These are phyloP conservation scores for Penicillium coprophilum DNA, from an alignment of 495 filamentous ascomycete genomes.

Conservation along the genomic window DNA sequence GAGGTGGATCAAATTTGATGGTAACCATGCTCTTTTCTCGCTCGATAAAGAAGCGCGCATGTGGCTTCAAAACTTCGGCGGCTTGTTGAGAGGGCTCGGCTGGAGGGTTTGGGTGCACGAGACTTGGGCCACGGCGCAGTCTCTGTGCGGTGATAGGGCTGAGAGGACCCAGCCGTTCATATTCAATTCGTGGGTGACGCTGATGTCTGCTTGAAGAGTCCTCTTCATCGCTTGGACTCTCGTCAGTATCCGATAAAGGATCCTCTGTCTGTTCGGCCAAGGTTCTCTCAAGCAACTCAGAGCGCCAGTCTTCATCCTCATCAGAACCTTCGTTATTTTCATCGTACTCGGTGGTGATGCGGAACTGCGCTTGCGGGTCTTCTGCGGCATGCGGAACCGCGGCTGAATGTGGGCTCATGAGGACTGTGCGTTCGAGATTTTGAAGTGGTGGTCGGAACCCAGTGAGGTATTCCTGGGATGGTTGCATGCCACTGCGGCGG, in stretches of 20 bases:
- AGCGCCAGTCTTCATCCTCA: slow-evolving; percentile 25
- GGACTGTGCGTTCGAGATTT: slow-evolving; percentile 29
- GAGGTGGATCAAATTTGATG: slow-evolving; percentile 83
- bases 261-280: slow-evolving; percentile 31
- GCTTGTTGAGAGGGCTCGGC: slow-evolving; percentile 21
- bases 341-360: slow-evolving; percentile 52
- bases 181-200: slow-evolving; percentile 22
- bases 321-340: slow-evolving; percentile 43
- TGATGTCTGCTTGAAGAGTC: slow-evolving; percentile 22
- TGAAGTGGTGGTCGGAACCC: slow-evolving; percentile 38
- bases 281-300: slow-evolving; percentile 29
- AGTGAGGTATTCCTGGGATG: slow-evolving; percentile 46
- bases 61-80: slow-evolving; percentile 61
- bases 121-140: slow-evolving; percentile 29
- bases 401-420: slow-evolving; percentile 27
- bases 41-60: slow-evolving; percentile 78
- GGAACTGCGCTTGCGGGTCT: slow-evolving; percentile 42
- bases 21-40: slow-evolving; percentile 78
- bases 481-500: slow-evolving; percentile 32
- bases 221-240: slow-evolving; percentile 48
- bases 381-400: slow-evolving; percentile 24
- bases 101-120: slow-evolving; percentile 28
- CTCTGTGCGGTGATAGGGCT: slow-evolving; percentile 14
- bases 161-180: slow-evolving; percentile 14
- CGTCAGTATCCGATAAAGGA: slow-evolving; percentile 50